Evolutionary conservation across 495 filamentous ascomycete genomes (phyloP).

Genomic region (Penicillium angulare): DNA sequence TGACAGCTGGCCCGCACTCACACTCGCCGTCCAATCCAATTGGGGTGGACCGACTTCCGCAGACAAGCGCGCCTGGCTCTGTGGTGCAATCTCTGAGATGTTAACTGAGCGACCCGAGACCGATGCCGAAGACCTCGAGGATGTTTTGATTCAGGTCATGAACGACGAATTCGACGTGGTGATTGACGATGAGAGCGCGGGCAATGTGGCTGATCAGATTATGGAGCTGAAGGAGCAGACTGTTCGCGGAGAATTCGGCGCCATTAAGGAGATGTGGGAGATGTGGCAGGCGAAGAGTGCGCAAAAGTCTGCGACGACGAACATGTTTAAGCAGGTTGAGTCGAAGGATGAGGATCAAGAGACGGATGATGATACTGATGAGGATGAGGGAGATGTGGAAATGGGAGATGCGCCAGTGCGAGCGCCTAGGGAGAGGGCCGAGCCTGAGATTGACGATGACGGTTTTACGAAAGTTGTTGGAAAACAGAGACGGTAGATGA

Average conservation of each 20-base stretch:
- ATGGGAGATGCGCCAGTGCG: constrained; percentile 74
- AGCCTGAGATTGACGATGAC: constrained; percentile 85
- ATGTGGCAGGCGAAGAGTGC: constrained; percentile 59
- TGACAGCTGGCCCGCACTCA: constrained; percentile 81
- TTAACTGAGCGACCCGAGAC: constrained; percentile 68
- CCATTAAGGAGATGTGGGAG: constrained; percentile 66
- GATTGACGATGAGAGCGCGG: constrained; percentile 84
- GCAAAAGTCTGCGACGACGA: constrained; percentile 50
- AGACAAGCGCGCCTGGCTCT: constrained; percentile 96
- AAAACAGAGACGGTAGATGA: constrained; percentile 60
- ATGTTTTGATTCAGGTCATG: constrained; percentile 82
- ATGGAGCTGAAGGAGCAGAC: constrained; percentile 63
- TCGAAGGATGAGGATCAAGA: constrained; percentile 48
- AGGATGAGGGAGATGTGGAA: constrained; percentile 65
- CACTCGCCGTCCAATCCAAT: constrained; percentile 77
- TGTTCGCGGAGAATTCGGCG: constrained; percentile 60
- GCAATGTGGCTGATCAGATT: constrained; percentile 68
- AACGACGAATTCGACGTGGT: constrained; percentile 91
- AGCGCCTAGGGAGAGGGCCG: constrained; percentile 59
- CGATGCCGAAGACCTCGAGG: constrained; percentile 80
- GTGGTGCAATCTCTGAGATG: constrained; percentile 82
- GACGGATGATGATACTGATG: constrained; percentile 54
- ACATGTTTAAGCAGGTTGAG: constrained; percentile 58
- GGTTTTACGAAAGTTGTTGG: constrained; percentile 87
- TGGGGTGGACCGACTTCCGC: constrained; percentile 84